Conservation (phyloP, 495 filamentous ascomycete genomes). For the Annulohypoxylon bovei region DNA sequence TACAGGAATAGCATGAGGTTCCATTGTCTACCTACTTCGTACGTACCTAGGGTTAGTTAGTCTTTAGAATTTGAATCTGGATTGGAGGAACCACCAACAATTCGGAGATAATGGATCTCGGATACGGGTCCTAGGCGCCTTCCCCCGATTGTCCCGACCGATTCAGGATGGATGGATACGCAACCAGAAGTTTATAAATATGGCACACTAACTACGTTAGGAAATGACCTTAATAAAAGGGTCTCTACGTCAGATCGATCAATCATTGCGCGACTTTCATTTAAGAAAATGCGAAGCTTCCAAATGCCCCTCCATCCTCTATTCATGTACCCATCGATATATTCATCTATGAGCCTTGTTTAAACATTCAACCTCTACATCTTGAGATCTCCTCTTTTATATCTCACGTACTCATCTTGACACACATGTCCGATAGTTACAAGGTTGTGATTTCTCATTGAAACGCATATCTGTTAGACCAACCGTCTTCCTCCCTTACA, state of each 20-base stretch:
- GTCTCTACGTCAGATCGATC: constrained; percentile 3
- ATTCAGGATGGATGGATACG: not conserved
- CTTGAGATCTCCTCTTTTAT: not conserved
- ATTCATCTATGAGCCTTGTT: not conserved
- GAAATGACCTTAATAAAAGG: constrained; percentile 25
- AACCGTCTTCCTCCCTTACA: not conserved
- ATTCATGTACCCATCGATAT: too few relatives aligned
- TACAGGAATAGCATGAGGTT: too few relatives aligned
- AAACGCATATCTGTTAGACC: not conserved
- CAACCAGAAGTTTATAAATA: not conserved
- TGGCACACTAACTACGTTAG: constrained; percentile 1
- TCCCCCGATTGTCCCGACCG: not conserved
- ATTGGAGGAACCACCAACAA: not conserved
- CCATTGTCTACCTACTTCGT: too few relatives aligned
- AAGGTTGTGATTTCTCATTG: not conserved
- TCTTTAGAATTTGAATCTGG: not conserved
- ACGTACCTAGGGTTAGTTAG: too few relatives aligned
- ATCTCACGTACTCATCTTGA: not conserved
- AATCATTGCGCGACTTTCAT: not conserved
- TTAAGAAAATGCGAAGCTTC: not conserved
- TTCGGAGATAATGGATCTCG: constrained; percentile 21
- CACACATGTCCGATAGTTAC: not conserved
- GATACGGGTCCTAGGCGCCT: not conserved
- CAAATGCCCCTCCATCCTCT: constrained; percentile 27
- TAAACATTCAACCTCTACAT: not conserved